Percentiles rank a stretch among this genome's conserved stretches.
These are phyloP conservation scores for Botrytis byssoidea DNA, from an alignment of 2,329 filamentous ascomycete genomes.

Conservation along the genomic window DNA sequence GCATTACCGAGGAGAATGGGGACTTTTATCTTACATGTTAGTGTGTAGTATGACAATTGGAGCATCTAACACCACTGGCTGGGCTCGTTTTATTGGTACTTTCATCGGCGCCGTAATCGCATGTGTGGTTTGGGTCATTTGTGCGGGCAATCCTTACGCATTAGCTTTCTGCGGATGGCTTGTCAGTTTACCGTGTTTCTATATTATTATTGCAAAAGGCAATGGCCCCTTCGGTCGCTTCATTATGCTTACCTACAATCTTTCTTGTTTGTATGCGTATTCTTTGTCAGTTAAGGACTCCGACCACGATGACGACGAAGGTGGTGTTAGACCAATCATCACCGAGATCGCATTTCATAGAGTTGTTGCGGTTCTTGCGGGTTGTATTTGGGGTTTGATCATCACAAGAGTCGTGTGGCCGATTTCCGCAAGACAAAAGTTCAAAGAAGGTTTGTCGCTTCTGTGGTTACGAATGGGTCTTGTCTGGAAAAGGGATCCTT, in stretches of 20 bases:
- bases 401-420: slow-evolving; percentile 91
- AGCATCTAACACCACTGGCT: slow-evolving; percentile 89
- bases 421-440: slow-evolving; percentile 82
- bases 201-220: slow-evolving; percentile 79
- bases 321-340: slow-evolving; percentile 79
- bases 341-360: slow-evolving; percentile 85
- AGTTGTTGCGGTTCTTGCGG: slow-evolving; percentile 79
- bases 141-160: slow-evolving; percentile 68
- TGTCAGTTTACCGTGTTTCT: slow-evolving; percentile 80
- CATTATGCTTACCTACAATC: slow-evolving; percentile 92
- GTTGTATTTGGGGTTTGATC: slow-evolving; percentile 89
- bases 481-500: slow-evolving; percentile 91
- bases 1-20: slow-evolving; percentile 95
- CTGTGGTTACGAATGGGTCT: slow-evolving; percentile 92
- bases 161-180: slow-evolving; percentile 81
- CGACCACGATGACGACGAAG: slow-evolving; percentile 84
- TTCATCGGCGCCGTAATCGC: slow-evolving; percentile 76
- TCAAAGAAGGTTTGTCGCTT: slow-evolving; percentile 86
- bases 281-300: slow-evolving; percentile 78
- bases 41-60: slow-evolving; percentile 98
- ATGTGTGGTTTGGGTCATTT: slow-evolving; percentile 73
- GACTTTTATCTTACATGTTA: slow-evolving; percentile 93
- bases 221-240: slow-evolving; percentile 91
- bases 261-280: slow-evolving; percentile 92
- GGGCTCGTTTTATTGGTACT: slow-evolving; percentile 83